phyloP scores from a whole-genome alignment of 2,329 filamentous ascomycete genomes.

The Emergomyces orientalis region DNA sequence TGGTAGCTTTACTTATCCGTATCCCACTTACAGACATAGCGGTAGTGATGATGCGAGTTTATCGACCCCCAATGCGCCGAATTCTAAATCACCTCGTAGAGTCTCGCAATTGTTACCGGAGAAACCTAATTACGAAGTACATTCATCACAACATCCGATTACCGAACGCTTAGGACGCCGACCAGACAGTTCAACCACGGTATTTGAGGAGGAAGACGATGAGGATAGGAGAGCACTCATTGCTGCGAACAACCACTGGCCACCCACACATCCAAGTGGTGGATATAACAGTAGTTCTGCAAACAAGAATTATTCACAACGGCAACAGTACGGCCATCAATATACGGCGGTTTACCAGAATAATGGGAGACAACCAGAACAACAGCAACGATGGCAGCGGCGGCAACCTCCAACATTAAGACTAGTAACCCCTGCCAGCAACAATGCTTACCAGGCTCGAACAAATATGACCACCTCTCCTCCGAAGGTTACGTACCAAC shows the following conservation, averaged over 20 bases:
- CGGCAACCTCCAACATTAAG: constrained; percentile 2
- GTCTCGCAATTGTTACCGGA: constrained; percentile 32
- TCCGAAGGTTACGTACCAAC: background rate
- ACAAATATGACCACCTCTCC: background rate
- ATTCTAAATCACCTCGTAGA: constrained; percentile 29
- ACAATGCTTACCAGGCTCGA: background rate
- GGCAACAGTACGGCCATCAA: background rate
- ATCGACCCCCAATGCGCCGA: constrained; percentile 23
- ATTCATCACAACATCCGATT: constrained; percentile 32
- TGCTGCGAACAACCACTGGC: background rate
- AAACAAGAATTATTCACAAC: background rate
- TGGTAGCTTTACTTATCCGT: background rate
- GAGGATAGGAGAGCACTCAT: constrained; percentile 10
- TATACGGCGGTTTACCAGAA: background rate
- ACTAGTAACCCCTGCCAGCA: background rate
- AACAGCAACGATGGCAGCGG: background rate
- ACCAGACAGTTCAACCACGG: constrained; percentile 26
- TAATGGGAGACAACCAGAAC: background rate
- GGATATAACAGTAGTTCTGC: background rate
- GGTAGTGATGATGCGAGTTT: constrained; percentile 1
- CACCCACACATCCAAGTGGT: background rate
- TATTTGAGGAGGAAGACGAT: constrained; percentile 35
- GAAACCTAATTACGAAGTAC: constrained; percentile 25
- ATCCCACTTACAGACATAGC: background rate
- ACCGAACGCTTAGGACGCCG: constrained; percentile 19